Conservation (phyloP, 192 early-diverging fungal genomes). For the Rhizophagus sp. region DNA sequence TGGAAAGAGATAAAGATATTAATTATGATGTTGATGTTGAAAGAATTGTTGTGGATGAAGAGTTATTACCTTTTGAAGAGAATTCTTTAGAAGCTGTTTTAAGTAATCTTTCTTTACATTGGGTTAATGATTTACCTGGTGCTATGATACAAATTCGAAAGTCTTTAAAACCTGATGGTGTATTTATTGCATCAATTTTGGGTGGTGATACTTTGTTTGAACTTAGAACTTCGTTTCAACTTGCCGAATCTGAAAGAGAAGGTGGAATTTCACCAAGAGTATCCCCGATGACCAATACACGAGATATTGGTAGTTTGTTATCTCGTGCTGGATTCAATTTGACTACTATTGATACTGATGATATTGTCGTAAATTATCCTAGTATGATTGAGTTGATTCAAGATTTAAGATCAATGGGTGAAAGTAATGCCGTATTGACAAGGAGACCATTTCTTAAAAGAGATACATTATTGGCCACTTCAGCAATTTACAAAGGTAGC, state of each 20-base stretch:
- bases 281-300: slow-evolving; percentile 83
- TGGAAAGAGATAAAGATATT: slow-evolving; percentile 55
- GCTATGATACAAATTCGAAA: slow-evolving; percentile 82
- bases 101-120: slow-evolving; percentile 85
- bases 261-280: slow-evolving; percentile 88
- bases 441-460: slow-evolving; percentile 69
- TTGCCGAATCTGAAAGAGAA: slow-evolving; percentile 89
- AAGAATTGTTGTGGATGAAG: slow-evolving; percentile 83
- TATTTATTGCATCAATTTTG: slow-evolving; percentile 92
- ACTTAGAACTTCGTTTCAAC: slow-evolving; percentile 85
- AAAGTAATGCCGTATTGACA: slow-evolving; percentile 83
- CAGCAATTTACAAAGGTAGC: slow-evolving; percentile 84
- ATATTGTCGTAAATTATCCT: slow-evolving; percentile 88
- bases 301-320: slow-evolving; percentile 79
- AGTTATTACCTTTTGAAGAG: slow-evolving; percentile 74
- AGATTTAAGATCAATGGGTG: slow-evolving; percentile 92
- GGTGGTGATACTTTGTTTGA: slow-evolving; percentile 97
- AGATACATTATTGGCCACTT: slow-evolving; percentile 84
- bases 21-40: slow-evolving; percentile 72
- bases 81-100: slow-evolving; percentile 88
- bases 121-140: slow-evolving; percentile 95
- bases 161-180: slow-evolving; percentile 86
- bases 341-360: slow-evolving; percentile 93
- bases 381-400: slow-evolving; percentile 87
- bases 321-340: slow-evolving; percentile 84